Conservation (phyloP, 306 rosid genomes). For the Prunus kanzakura region DNA sequence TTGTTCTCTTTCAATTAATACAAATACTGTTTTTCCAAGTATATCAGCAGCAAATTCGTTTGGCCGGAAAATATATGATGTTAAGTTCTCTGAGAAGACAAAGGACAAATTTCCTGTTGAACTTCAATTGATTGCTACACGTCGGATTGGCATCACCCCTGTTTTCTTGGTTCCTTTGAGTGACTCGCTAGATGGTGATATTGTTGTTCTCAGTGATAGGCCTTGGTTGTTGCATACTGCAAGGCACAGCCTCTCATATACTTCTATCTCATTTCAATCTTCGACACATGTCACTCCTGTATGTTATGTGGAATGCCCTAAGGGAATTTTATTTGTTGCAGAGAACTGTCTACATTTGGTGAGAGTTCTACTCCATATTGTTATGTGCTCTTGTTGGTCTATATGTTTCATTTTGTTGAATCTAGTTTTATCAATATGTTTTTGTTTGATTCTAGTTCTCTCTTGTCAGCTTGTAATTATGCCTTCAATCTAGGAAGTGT, state of each 20-base stretch:
- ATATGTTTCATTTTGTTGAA: constrained; percentile 5
- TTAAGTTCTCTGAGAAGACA: constrained; percentile 37
- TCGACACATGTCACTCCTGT: constrained; percentile 93
- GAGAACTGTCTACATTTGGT: constrained; percentile 91
- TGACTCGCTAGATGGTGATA: constrained; percentile 77
- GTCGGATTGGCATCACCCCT: constrained; percentile 94
- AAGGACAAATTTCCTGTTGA: constrained; percentile 32
- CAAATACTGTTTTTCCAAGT: constrained; percentile 42
- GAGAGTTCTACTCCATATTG: constrained; percentile 30
- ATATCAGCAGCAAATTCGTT: constrained; percentile 38
- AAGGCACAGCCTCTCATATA: constrained; percentile 86
- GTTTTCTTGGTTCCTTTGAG: constrained; percentile 91
- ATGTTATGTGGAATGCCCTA: constrained; percentile 80
- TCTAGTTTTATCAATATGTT: background rate
- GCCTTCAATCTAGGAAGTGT: background rate
- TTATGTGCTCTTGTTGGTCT: constrained; percentile 1
- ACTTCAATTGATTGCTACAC: constrained; percentile 84
- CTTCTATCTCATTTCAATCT: constrained; percentile 91
- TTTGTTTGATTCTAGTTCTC: background rate
- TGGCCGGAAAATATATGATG: constrained; percentile 20
- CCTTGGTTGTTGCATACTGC: constrained; percentile 97
- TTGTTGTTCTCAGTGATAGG: constrained; percentile 86
- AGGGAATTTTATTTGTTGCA: constrained; percentile 85
- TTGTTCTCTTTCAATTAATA: constrained; percentile 34
- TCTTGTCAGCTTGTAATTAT: background rate